A percentile compares a stretch with the other conserved stretches of the same genome.
These are phyloP conservation scores for Phytopythium helicoides DNA, from an alignment of 352 stramenopile species.

Conservation along the genomic window DNA sequence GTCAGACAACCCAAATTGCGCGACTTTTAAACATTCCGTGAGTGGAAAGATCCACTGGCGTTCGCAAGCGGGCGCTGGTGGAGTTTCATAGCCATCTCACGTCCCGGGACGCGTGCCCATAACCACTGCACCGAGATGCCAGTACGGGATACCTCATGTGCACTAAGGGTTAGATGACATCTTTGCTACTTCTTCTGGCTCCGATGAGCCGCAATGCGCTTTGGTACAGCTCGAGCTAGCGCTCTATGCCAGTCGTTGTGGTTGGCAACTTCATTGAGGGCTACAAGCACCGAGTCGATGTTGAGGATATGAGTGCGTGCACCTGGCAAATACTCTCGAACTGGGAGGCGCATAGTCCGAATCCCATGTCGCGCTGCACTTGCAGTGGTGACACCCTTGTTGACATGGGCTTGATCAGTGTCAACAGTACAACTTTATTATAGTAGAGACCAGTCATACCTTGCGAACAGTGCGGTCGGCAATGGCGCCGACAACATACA, in stretches of 20 bases:
- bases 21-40: too few species aligned
- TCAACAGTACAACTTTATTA: background rate
- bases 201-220: slow-evolving; percentile 35
- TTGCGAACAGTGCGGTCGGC: slow-evolving; percentile 84
- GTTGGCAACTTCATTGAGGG: slow-evolving; percentile 71
- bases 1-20: too few species aligned
- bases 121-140: too few species aligned
- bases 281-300: slow-evolving; percentile 72
- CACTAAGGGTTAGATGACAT: too few species aligned
- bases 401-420: background rate
- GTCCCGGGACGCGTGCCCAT: too few species aligned
- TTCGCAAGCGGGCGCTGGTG: too few species aligned
- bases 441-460: slow-evolving; percentile 10
- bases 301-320: slow-evolving; percentile 74
- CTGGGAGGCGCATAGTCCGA: slow-evolving; percentile 47
- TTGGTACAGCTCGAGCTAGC: slow-evolving; percentile 53
- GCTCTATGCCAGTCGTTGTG: slow-evolving; percentile 61
- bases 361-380: slow-evolving; percentile 33
- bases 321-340: slow-evolving; percentile 52
- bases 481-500: slow-evolving; percentile 85
- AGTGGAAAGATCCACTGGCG: too few species aligned
- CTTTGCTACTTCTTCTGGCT: slow-evolving; percentile 8
- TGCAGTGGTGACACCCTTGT: slow-evolving; percentile 37
- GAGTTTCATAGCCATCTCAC: too few species aligned
- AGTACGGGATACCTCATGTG: too few species aligned